Evolutionary conservation across 352 stramenopile genomes (phyloP).

Genomic region (Globisporangium megalacanthum): DNA sequence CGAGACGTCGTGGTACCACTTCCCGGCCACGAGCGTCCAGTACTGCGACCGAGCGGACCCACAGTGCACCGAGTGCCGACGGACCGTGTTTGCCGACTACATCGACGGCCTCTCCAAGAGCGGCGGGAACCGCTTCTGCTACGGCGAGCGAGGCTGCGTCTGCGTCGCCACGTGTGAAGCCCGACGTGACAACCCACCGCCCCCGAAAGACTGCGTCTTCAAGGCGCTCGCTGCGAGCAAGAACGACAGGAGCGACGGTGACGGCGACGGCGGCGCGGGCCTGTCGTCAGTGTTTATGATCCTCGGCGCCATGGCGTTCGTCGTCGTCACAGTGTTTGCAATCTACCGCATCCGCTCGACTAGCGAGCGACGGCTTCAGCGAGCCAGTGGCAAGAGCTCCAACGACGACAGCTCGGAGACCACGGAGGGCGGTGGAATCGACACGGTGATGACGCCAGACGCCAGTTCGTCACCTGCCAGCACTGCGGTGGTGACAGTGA

Average conservation of each 20-base stretch:
- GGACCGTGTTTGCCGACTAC: constrained; percentile 15
- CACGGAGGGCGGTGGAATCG: too few species aligned
- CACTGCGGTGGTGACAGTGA: constrained; percentile 14
- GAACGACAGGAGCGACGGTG: constrained; percentile 1
- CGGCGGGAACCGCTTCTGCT: constrained; percentile 7
- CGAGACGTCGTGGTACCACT: constrained; percentile 6
- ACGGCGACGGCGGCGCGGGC: neutral
- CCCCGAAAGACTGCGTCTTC: constrained; percentile 10
- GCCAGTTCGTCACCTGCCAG: constrained; percentile 7
- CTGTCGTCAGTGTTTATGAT: constrained; percentile 16
- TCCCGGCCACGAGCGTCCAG: constrained; percentile 5
- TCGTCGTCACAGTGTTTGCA: constrained; percentile 38
- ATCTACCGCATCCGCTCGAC: constrained; percentile 42
- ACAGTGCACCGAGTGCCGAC: constrained; percentile 8
- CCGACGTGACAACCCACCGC: constrained; percentile 3
- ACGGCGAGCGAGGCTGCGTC: constrained; percentile 14
- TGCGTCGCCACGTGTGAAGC: constrained; percentile 17
- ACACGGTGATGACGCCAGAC: constrained; percentile 11
- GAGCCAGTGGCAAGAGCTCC: neutral
- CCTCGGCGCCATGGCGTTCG: constrained; percentile 38
- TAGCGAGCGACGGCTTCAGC: constrained; percentile 14
- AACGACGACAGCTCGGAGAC: neutral
- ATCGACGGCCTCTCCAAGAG: constrained; percentile 6
- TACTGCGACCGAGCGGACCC: constrained; percentile 12
- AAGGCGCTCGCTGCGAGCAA: constrained; percentile 14